Base-by-base conservation (phyloP, 345 rosid genomes). In the Triadica sebifera region DNA sequence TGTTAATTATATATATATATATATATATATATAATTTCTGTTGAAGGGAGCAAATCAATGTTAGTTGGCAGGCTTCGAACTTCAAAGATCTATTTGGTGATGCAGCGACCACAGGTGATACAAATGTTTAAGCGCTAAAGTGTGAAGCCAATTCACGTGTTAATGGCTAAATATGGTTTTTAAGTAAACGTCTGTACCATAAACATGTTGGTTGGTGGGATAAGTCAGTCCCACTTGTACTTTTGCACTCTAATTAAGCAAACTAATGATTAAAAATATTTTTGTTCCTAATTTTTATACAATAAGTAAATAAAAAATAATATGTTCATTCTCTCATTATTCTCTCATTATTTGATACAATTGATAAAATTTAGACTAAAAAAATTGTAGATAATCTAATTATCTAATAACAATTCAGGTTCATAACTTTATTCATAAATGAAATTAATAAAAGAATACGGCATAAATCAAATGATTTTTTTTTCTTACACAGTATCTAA, bases 221-320 rank as follows among this genome's bases (percentile, higher is more conserved):
- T 50, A 47, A 49, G 75, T 50, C 68, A 61, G 75, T 72, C 59
- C 25, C 3, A 20, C 69, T 38, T 62, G 19, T 20, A 45, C 45
- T 67, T 37, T 75, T 67, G 67, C 46, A 20, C 2, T 29, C 55
- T 58, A 67, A 41, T 47, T 50, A 75, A 56, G 69, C 74, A 76
- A 70, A 25, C 11, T 2, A 22, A 37, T 62, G 12, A 60, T 17
- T 13, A 6, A 15, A 51, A 13, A 17, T 51, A 51, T 2, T 10
- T 47, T 29, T 29, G 34, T n/a, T n/a, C n/a, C n/a, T n/a, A n/a
- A n/a, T n/a, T n/a, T n/a, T n/a, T n/a, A n/a, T n/a, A n/a, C n/a
- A n/a, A n/a, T n/a, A n/a, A n/a, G n/a, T n/a, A n/a, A n/a, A n/a
- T n/a, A n/a, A n/a, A n/a, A n/a, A n/a, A n/a, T n/a, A n/a, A n/a